Evolutionary conservation across 2,329 filamentous ascomycete species (phyloP), one percentile per base, ranked within the genome.

Genomic region (Xylariaceae sp.): DNA sequence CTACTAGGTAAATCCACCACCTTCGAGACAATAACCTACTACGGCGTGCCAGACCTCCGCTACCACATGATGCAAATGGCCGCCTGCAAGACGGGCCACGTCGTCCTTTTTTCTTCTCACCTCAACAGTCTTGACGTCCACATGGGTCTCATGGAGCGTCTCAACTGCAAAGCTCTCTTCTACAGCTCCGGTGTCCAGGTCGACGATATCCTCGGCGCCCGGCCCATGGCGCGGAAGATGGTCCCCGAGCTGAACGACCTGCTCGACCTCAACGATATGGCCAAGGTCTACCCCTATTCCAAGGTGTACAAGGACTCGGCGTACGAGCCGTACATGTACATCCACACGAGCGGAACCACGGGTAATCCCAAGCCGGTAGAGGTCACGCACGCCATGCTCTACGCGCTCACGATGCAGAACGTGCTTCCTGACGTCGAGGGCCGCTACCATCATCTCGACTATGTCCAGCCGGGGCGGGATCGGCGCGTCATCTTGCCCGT

Each of bases 1-100:
- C 9, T 58, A 4, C 44, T 68, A 11, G 64, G 65, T 3, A 56
- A 50, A 34, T 65, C 66, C 3, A 62, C 56, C 13, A 59, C 61
- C 1, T 65, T 65, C 30, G 65, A 66, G 35, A 62, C 61, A 2
- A 55, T 68, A 4, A 61, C 65, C 0, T 68, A 68, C 44, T 60
- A 66, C 8, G 66, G 66, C 4, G 45, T 54, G 4, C 50, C 60
- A 2, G 66, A 68, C 58, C 30, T 66, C 5, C 59, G 66, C 34
- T 68, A 67, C 15, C 65, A 68, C 30, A 66, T 68, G 55, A 59
- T 68, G 4, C 57, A 66, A 54, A 65, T 68, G 62, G 65, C 66
- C 4, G 62, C 61, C n/a, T 64, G 60, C 39, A 68, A 68, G 45
- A 67, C 66, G 11, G 66, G 66, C 10, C 65, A 66, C 44, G 62